Conservation (phyloP, 1,284 basidiomycete species). For the Omphalotus olearius region DNA sequence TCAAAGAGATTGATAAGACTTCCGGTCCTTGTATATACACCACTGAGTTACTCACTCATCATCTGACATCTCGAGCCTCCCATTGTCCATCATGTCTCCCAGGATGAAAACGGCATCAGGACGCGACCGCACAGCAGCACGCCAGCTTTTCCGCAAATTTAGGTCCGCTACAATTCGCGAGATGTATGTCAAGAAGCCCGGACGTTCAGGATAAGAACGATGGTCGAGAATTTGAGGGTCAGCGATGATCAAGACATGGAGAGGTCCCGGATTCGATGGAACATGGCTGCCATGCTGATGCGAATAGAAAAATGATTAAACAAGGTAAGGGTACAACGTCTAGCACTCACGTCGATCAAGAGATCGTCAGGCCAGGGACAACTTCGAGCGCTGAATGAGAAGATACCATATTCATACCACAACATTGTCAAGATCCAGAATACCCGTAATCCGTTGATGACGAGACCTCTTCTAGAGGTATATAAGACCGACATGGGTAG, state of each 20-base stretch:
- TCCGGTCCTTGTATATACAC: neutral
- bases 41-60: constrained; percentile 53
- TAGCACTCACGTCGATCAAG: constrained; percentile 24
- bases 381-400: constrained; percentile 41
- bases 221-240: constrained; percentile 81
- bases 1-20: constrained; percentile 3
- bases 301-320: neutral
- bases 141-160: constrained; percentile 83
- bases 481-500: constrained; percentile 5
- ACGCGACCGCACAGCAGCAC: constrained; percentile 50
- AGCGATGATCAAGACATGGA: constrained; percentile 74
- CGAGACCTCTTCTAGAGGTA: constrained; percentile 15
- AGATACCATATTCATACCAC: constrained; percentile 72
- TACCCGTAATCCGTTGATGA: constrained; percentile 35
- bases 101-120: constrained; percentile 80
- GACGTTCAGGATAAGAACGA: constrained; percentile 53
- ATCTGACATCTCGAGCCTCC: constrained; percentile 59
- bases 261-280: constrained; percentile 24
- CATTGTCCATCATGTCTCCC: constrained; percentile 87
- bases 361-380: constrained; percentile 60
- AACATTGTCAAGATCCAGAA: constrained; percentile 54
- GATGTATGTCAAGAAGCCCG: constrained; percentile 43
- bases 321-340: neutral
- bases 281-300: constrained; percentile 1
- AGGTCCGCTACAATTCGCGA: constrained; percentile 61